Evolutionary conservation across 2,329 filamentous ascomycete genomes (phyloP), one percentile per base, ranked within the genome.

Genomic region (Xenoacremonium recifei): DNA sequence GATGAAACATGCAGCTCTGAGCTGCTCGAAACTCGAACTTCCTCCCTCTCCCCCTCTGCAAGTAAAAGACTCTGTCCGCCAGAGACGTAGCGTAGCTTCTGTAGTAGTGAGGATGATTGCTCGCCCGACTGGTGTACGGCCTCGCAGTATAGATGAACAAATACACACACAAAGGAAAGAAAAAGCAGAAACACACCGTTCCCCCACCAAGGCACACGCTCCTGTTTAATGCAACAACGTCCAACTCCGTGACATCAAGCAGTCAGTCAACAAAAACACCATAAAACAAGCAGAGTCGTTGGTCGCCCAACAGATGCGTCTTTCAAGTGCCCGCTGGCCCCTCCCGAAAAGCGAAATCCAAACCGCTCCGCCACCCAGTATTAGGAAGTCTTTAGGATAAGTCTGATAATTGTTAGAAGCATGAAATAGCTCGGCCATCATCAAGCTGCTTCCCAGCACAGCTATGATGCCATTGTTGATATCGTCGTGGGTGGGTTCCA

Each of bases 261-360:
- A n/a, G n/a, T n/a, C n/a, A n/a, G n/a, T n/a, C 45, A 51, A 23
- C 20, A 36, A 43, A 35, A 35, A 25, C 42, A 40, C 37, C 31
- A 40, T 33, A 32, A 42, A 44, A 45, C 39, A 48, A 45, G 43
- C 32, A 47, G 35, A 41, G 34, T 39, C 44, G 51, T 58, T 47
- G 46, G 55, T 58, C 40, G 55, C 55, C 55, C 47, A 49, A 58
- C 50, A 44, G 42, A 58, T 58, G 55, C 47, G 55, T 58, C 55
- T 58, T 57, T 43, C 51, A 48, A 49, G 39, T 40, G 48, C 43
- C 53, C 53, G 48, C 53, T 48, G 40, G 37, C 53, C 45, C 39
- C 40, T n/a, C n/a, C 44, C 39, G 25, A 44, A 38, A 47, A 34
- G 42, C 39, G 37, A 51, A 52, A 50, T 43, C 36, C 42, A 45